phyloP scores from a whole-genome alignment of 345 rosid species.

The Camelina sativa region DNA sequence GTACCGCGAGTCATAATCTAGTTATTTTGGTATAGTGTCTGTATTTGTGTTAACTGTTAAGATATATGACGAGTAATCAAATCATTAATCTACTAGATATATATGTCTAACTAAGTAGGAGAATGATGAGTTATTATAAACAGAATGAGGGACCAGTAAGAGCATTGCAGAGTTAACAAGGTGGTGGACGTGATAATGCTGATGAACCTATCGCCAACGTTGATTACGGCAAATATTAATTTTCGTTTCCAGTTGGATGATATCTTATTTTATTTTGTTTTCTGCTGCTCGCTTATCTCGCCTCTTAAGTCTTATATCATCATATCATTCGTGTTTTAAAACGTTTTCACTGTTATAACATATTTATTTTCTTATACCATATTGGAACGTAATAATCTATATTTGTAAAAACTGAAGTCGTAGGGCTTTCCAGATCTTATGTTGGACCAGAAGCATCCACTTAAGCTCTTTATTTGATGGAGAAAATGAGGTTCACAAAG shows the following conservation, averaged over 20 bases:
- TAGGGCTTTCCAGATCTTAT: background rate
- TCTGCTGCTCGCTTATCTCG: no score
- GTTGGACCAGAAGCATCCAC: background rate
- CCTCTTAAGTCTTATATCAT: no score
- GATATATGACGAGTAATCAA: no score
- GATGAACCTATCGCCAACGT: background rate
- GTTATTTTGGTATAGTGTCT: background rate
- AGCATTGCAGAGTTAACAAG: background rate
- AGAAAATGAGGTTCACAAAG: no score
- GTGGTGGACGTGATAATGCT: background rate
- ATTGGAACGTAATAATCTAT: constrained; percentile 63
- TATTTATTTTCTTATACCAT: constrained; percentile 17
- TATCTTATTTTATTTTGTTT: no score
- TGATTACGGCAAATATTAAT: background rate
- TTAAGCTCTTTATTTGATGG: no score
- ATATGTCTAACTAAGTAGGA: no score
- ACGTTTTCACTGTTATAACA: no score
- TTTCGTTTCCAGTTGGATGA: background rate
- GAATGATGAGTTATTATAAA: background rate
- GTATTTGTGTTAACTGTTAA: background rate
- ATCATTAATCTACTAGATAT: no score
- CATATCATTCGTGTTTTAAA: no score
- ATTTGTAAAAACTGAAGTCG: background rate
- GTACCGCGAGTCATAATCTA: no score
- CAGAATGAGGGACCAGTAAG: background rate